Evolutionary conservation across 1,284 basidiomycete species (phyloP).

Genomic region (Coniferiporia sulphurascens): DNA sequence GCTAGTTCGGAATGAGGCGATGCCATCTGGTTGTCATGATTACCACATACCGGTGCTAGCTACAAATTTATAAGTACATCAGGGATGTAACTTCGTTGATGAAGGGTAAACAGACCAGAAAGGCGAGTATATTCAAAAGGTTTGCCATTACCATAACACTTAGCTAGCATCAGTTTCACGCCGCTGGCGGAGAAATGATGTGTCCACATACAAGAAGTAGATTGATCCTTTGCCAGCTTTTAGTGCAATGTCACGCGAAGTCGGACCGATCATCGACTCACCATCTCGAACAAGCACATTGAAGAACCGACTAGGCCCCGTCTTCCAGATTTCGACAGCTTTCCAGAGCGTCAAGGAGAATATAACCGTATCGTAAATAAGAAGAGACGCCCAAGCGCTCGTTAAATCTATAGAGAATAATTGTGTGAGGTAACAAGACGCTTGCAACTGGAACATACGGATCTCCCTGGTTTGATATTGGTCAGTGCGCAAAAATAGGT

Average conservation of each 20-base stretch:
- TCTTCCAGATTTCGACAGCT: slow-evolving; percentile 25
- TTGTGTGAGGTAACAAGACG: neutral
- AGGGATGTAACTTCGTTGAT: too few species aligned
- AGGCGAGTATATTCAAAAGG: slow-evolving; percentile 12
- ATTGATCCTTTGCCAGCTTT: slow-evolving; percentile 4
- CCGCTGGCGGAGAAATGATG: neutral
- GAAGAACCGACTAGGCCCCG: slow-evolving; percentile 2
- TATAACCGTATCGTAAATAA: slow-evolving; percentile 36
- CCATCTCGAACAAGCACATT: slow-evolving; percentile 16
- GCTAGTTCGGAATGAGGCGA: neutral
- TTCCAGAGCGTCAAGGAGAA: slow-evolving; percentile 41
- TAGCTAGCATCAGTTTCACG: neutral
- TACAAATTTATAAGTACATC: too few species aligned
- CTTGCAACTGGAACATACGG: neutral
- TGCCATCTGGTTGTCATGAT: too few species aligned
- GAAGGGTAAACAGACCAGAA: slow-evolving; percentile 1
- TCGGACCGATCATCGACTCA: neutral
- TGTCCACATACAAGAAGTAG: slow-evolving; percentile 13
- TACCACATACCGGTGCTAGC: too few species aligned
- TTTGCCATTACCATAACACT: slow-evolving; percentile 11
- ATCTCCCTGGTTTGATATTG: neutral
- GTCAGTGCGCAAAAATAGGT: neutral
- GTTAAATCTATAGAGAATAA: slow-evolving; percentile 26
- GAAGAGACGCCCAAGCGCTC: slow-evolving; percentile 34
- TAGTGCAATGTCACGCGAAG: neutral